Percentiles rank a stretch among this genome's conserved stretches.
Evolutionary conservation across 768 basidiomycete genomes (phyloP).

Genomic region (Boletus reticulatus): DNA sequence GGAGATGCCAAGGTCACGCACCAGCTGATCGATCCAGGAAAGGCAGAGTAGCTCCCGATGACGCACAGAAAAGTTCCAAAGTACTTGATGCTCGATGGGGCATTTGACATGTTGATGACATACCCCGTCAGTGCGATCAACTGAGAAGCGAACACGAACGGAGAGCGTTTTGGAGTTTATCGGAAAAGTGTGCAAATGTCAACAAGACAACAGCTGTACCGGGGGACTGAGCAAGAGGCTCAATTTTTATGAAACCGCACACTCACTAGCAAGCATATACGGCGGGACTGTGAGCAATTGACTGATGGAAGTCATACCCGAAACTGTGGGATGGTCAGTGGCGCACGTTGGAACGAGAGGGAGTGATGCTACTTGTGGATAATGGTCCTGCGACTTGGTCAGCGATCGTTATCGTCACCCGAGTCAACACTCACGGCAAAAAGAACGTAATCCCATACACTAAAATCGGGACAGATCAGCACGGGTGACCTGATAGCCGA

Average conservation of each 20-base stretch:
- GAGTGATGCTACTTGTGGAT: neutral
- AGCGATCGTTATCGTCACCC: neutral
- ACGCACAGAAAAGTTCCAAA: conserved; percentile 3
- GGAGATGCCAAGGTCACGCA: neutral
- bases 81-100: neutral
- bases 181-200: neutral
- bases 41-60: neutral
- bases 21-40: conserved; percentile 1
- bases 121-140: neutral
- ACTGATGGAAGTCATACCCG: neutral
- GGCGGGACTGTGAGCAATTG: conserved; percentile 1
- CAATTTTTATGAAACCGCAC: too few relatives aligned
- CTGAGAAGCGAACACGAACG: neutral
- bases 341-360: too few relatives aligned
- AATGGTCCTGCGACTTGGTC: neutral
- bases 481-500: neutral
- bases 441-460: conserved; percentile 1
- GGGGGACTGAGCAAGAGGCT: neutral
- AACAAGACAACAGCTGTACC: neutral
- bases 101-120: neutral
- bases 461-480: neutral
- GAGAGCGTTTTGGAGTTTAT: conserved; percentile 1
- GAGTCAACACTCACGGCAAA: neutral
- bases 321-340: neutral
- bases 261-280: neutral